Conservation (phyloP, 108 stramenopile genomes). For the Cyclotella baltica region DNA sequence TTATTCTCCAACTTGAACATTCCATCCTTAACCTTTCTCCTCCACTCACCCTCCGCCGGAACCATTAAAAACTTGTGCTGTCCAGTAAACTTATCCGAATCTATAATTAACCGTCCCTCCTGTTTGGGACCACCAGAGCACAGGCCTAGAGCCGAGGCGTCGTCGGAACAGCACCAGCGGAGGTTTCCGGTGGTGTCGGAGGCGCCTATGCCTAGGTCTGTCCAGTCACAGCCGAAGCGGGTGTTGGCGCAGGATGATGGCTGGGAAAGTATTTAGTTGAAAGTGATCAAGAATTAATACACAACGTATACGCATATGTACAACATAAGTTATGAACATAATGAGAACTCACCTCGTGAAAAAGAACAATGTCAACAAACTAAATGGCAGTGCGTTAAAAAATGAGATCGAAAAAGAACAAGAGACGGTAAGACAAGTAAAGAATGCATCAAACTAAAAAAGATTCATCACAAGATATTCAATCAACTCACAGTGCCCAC, state of each 20-base stretch:
- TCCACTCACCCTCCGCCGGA: constrained; percentile 65
- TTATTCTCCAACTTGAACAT: constrained; percentile 50
- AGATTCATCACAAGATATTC: not conserved
- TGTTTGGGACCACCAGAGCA: constrained; percentile 57
- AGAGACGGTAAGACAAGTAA: not conserved
- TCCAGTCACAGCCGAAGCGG: constrained; percentile 81
- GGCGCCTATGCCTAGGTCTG: constrained; percentile 75
- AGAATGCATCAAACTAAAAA: not conserved
- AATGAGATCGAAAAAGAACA: constrained; percentile 27
- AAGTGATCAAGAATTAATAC: not conserved
- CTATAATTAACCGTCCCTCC: constrained; percentile 76
- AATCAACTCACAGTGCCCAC: constrained; percentile 22
- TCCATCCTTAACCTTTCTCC: constrained; percentile 57
- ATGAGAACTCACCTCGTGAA: constrained; percentile 48
- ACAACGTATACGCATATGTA: not conserved
- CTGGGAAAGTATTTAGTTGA: constrained; percentile 16
- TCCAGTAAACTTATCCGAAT: constrained; percentile 63
- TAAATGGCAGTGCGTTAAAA: constrained; percentile 44
- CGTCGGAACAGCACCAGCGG: constrained; percentile 82
- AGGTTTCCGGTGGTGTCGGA: constrained; percentile 56
- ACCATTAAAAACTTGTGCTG: constrained; percentile 67
- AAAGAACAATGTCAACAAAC: constrained; percentile 53
- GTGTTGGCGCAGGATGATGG: constrained; percentile 76
- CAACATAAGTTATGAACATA: not conserved
- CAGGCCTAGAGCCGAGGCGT: constrained; percentile 71